A percentile compares a stretch with the other conserved stretches of the same genome.
Evolutionary conservation across 2,329 filamentous ascomycete species (phyloP).

Genomic region (Ilyonectria destructans): DNA sequence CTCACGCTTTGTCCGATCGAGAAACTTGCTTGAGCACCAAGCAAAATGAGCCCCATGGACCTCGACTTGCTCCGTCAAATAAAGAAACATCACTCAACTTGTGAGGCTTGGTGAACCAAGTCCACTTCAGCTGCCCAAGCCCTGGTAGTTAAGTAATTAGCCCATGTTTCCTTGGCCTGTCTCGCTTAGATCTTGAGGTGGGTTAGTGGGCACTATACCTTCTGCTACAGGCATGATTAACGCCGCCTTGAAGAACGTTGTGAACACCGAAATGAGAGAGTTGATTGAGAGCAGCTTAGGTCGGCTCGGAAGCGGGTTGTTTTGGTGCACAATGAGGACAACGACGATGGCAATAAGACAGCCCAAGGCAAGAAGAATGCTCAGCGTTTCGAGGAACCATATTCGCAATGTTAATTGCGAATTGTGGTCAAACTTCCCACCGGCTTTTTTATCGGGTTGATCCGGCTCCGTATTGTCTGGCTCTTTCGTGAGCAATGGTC

Average conservation of each 20-base stretch:
- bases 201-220: background rate
- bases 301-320: background rate
- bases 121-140: slow-evolving; percentile 1
- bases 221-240: slow-evolving; percentile 7
- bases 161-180: too few species aligned
- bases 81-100: background rate
- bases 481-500: too few species aligned
- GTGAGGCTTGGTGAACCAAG: background rate
- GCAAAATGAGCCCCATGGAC: background rate
- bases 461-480: too few species aligned
- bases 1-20: background rate
- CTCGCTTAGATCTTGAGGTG: too few species aligned
- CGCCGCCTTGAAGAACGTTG: background rate
- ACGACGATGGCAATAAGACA: background rate
- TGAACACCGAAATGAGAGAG: background rate
- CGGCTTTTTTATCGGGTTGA: too few species aligned
- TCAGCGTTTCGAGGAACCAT: background rate
- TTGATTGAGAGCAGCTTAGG: background rate
- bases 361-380: background rate
- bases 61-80: slow-evolving; percentile 6
- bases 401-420: background rate
- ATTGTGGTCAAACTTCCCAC: too few species aligned
- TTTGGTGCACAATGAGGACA: background rate
- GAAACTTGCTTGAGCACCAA: background rate
- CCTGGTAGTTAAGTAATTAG: too few species aligned